phyloP scores from a whole-genome alignment of 345 rosid species.

The Populus deltoides region DNA sequence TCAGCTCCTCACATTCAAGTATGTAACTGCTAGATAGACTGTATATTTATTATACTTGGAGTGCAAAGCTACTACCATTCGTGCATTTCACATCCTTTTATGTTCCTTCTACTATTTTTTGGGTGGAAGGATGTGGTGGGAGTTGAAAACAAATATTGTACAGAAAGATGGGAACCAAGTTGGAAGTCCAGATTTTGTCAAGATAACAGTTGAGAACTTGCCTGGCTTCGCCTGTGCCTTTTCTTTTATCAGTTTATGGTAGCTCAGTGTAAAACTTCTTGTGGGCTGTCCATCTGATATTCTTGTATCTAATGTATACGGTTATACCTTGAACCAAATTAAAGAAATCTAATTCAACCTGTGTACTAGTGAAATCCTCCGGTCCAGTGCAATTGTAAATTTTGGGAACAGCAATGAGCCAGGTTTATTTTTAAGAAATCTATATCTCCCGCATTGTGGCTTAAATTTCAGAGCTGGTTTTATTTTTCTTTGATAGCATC shows the following conservation, averaged over 20 bases:
- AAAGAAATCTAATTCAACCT: conserved; percentile 15
- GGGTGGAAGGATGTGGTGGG: conserved; percentile 3
- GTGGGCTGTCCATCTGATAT: neutral
- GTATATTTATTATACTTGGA: conserved; percentile 15
- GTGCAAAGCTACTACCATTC: conserved; percentile 4
- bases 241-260: neutral
- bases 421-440: neutral
- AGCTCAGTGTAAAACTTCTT: conserved; percentile 2
- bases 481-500: neutral
- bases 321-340: conserved; percentile 8
- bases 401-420: neutral
- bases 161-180: conserved; percentile 16
- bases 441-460: neutral
- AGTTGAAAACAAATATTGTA: conserved; percentile 15
- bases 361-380: neutral
- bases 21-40: conserved; percentile 11
- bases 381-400: neutral
- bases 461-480: neutral
- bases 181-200: conserved; percentile 6
- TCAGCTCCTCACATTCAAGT: neutral
- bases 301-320: conserved; percentile 6
- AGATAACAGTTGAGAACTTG: conserved; percentile 15
- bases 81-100: neutral
- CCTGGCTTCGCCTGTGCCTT: neutral
- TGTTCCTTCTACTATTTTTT: conserved; percentile 1